phyloP scores from a whole-genome alignment of 257 asterid genomes.

The Hygrophila difformis region DNA sequence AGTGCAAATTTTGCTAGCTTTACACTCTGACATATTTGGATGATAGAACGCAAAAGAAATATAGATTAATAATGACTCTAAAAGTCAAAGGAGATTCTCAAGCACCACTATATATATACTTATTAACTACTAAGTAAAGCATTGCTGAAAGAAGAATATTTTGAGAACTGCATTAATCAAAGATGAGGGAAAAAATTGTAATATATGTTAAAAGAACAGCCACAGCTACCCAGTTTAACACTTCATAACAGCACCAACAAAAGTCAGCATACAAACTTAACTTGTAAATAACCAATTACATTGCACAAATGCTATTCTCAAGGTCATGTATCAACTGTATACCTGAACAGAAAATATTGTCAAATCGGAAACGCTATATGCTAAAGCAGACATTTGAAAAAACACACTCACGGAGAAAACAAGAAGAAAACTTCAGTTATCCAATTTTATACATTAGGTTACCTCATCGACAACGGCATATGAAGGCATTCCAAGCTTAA shows the following conservation, averaged over 20 bases:
- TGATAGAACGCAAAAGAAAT: constrained; percentile 3
- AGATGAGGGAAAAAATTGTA: too few species aligned
- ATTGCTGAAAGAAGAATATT: too few species aligned
- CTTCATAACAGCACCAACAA: neutral
- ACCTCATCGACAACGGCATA: constrained; percentile 98
- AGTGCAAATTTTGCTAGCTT: constrained; percentile 88
- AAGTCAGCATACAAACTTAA: neutral
- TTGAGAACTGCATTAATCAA: too few species aligned
- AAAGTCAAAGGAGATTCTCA: constrained; percentile 13
- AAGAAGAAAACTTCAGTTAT: neutral
- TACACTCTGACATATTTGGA: constrained; percentile 53
- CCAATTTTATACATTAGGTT: constrained; percentile 7
- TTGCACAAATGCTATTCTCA: neutral
- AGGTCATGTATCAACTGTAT: neutral
- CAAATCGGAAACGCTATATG: neutral
- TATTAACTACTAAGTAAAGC: too few species aligned
- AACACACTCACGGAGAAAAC: constrained; percentile 2
- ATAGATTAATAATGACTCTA: constrained; percentile 12
- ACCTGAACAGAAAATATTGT: neutral
- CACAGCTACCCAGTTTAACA: neutral
- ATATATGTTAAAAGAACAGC: too few species aligned
- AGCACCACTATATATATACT: constrained; percentile 10
- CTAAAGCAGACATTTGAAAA: neutral
- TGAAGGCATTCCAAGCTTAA: constrained; percentile 85
- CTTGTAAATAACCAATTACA: neutral